phyloP scores from a whole-genome alignment of 2,329 filamentous ascomycete genomes.

The Colletotrichum plurivorum region DNA sequence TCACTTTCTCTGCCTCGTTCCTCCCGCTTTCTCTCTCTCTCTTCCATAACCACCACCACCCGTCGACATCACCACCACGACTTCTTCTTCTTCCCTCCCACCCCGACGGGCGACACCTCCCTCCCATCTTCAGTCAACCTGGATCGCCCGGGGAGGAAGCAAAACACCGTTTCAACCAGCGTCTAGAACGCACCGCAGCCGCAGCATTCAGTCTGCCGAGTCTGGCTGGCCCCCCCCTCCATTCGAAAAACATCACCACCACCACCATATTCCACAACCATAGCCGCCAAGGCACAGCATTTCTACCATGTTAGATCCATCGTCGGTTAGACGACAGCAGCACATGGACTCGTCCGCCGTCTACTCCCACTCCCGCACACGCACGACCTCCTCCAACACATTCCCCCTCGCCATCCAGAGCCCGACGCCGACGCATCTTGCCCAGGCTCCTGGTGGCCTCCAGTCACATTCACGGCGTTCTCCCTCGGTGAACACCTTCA shows the following conservation, averaged over 20 bases:
- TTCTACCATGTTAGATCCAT: conserved; percentile 40
- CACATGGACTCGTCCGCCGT: conserved; percentile 46
- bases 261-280: neutral
- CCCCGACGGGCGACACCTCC: neutral
- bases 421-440: conserved; percentile 50
- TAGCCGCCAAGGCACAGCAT: neutral
- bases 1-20: neutral
- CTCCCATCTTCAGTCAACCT: neutral
- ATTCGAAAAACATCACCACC: neutral
- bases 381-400: conserved; percentile 70
- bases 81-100: neutral
- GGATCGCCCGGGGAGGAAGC: conserved; percentile 13
- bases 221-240: neutral
- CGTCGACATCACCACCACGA: neutral
- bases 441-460: conserved; percentile 52
- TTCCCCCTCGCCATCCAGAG: conserved; percentile 56
- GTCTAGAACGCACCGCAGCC: neutral
- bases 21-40: neutral
- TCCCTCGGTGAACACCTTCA: conserved; percentile 77
- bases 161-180: neutral
- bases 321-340: conserved; percentile 44
- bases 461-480: conserved; percentile 66
- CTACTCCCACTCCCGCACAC: conserved; percentile 68
- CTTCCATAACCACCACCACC: conserved; percentile 1
- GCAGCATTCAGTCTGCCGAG: conserved; percentile 14